Evolutionary conservation across 164 flowering plant species (phyloP), one percentile per base, ranked within the genome.

Genomic region (Kalanchoe fedtschenkoi): DNA sequence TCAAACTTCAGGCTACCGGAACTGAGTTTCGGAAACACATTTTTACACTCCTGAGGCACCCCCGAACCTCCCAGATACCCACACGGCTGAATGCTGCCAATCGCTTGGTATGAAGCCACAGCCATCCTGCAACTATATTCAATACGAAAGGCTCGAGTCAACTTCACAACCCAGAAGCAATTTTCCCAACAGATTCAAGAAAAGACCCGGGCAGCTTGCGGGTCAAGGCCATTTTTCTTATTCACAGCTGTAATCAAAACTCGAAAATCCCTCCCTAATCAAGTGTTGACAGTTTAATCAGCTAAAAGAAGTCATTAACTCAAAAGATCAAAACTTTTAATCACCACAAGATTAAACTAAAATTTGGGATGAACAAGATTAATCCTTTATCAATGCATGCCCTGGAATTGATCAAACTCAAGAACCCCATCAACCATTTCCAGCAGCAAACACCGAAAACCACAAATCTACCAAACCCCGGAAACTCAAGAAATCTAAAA

Each of bases 91-190:
- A 51, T 4, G 62, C 75, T 60, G 60, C 83, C 82, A 53, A 77
- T 10, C 11, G 75, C 67, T 64, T 79, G 89, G 62, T 84, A 77
- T 58, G 78, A 74, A 62, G 73, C 68, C 44, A 81, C 71, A 60
- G 89, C 82, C 97, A 90, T 90, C 74, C 90, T 83, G 77, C 66
- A 76, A 66, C 47, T 19, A 53, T 62, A 11, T 60, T n/a, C 44
- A 26, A 51, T 24, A 24, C 1, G 11, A 26, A 51, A 2, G 30
- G 17, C n/a, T n/a, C n/a, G n/a, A n/a, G n/a, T n/a, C n/a, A n/a
- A n/a, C n/a, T n/a, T n/a, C n/a, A n/a, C n/a, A n/a, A n/a, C 5
- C 16, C 17, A 51, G 13, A 26, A 0, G 26, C 3, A 6, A 51
- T 24, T 24, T 28, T 15, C 29, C 29, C 1, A 51, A 26, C 26